Percentiles rank a stretch among this genome's conserved stretches.
These are phyloP conservation scores for Nectriaceae sp. DNA, from an alignment of 2,329 filamentous ascomycete genomes.

Conservation along the genomic window DNA sequence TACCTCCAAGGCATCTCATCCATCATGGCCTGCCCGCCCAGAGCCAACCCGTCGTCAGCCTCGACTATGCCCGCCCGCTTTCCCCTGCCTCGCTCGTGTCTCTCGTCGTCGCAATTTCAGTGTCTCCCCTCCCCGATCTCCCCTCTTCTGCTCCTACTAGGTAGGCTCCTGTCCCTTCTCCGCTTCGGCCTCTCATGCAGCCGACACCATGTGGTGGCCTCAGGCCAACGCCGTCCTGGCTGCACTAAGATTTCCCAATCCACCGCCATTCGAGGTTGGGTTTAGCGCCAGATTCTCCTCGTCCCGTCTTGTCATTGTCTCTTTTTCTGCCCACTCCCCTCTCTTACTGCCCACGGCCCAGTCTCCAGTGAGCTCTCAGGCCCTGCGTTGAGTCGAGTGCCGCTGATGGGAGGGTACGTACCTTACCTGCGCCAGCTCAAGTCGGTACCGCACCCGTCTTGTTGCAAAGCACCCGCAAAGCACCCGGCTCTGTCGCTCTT, in stretches of 20 bases:
- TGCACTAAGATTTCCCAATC: conserved; percentile 37
- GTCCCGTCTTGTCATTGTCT: conserved; percentile 20
- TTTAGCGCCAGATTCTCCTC: conserved; percentile 35
- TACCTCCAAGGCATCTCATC: background rate
- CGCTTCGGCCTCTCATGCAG: conserved; percentile 19
- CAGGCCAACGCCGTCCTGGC: conserved; percentile 27
- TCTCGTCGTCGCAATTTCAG: conserved; percentile 31
- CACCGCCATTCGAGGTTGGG: conserved; percentile 39
- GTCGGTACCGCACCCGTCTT: conserved; percentile 31
- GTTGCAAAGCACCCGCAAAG: conserved; percentile 34
- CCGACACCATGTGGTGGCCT: conserved; percentile 23
- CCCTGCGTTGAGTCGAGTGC: conserved; percentile 16
- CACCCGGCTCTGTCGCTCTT: conserved; percentile 39
- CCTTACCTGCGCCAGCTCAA: conserved; percentile 25
- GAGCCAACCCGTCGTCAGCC: conserved; percentile 15
- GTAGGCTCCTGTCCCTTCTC: conserved; percentile 15
- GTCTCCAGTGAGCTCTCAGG: conserved; percentile 14
- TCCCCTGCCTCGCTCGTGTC: conserved; percentile 18
- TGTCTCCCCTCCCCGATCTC: conserved; percentile 15
- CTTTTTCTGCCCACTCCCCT: conserved; percentile 23
- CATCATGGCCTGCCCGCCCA: background rate
- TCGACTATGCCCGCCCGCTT: conserved; percentile 7
- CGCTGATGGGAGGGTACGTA: conserved; percentile 32
- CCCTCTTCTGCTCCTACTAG: conserved; percentile 12
- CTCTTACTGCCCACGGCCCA: conserved; percentile 11